These are phyloP conservation scores for Scutellaria barbata DNA, from an alignment of 257 asterid genomes.

Conservation along the genomic window DNA sequence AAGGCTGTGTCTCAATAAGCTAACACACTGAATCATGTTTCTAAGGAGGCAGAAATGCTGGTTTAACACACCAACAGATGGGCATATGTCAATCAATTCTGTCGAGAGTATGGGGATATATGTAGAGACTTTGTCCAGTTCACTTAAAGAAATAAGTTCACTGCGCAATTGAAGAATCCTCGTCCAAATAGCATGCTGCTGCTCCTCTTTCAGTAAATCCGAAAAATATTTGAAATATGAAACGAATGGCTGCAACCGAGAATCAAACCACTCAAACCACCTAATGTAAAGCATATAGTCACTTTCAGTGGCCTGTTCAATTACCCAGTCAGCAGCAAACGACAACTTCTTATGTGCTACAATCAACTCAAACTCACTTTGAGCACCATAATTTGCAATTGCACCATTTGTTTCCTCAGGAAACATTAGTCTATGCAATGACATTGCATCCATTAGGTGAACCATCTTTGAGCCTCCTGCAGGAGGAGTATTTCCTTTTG, in stretches of 20 bases:
- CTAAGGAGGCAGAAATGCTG: conserved; percentile 46
- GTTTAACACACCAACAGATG: conserved; percentile 45
- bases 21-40: conserved; percentile 58
- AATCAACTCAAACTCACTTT: conserved; percentile 45
- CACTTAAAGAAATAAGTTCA: conserved; percentile 47
- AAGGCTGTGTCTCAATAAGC: conserved; percentile 67
- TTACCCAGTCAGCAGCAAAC: conserved; percentile 90
- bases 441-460: conserved; percentile 55
- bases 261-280: conserved; percentile 78
- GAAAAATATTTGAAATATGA: conserved; percentile 55
- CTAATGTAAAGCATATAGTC: conserved; percentile 68
- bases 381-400: conserved; percentile 35
- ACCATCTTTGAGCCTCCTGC: conserved; percentile 43
- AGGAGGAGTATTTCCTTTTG: conserved; percentile 40
- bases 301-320: conserved; percentile 81
- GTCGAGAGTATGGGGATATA: conserved; percentile 63
- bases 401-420: conserved; percentile 44
- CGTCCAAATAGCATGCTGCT: conserved; percentile 76
- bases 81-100: conserved; percentile 47
- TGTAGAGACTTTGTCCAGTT: conserved; percentile 33
- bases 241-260: conserved; percentile 55
- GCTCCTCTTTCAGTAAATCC: conserved; percentile 53
- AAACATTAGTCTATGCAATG: conserved; percentile 50
- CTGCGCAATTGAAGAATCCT: conserved; percentile 51
- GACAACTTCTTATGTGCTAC: conserved; percentile 55